Evolutionary conservation across 495 filamentous ascomycete genomes (phyloP).

Genomic region (Margaritispora aquatica): DNA sequence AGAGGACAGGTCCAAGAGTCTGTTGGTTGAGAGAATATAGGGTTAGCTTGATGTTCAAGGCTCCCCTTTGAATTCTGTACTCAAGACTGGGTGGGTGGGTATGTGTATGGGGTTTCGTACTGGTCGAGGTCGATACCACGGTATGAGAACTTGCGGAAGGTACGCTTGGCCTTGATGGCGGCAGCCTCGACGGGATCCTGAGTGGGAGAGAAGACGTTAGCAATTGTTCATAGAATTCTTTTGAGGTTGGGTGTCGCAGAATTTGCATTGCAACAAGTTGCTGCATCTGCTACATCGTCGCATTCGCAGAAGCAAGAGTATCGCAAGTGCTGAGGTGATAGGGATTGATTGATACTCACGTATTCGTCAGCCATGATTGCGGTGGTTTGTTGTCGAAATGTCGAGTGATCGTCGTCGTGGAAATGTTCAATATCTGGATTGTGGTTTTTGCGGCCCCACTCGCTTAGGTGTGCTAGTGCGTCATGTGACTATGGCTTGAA

Average conservation of each 20-base stretch:
- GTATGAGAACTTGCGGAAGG: slow-evolving; percentile 99
- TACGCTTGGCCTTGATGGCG: slow-evolving; percentile 98
- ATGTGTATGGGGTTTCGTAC: slow-evolving; percentile 49
- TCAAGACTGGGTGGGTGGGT: slow-evolving; percentile 21
- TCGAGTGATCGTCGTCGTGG: slow-evolving; percentile 23
- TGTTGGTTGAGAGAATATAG: slow-evolving; percentile 35
- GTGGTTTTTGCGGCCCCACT: slow-evolving; percentile 17
- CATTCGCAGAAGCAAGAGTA: too few relatives aligned
- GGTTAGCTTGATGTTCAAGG: slow-evolving; percentile 28
- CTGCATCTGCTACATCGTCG: neutral
- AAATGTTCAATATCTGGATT: neutral
- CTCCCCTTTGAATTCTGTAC: slow-evolving; percentile 31
- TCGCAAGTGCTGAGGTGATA: slow-evolving; percentile 2
- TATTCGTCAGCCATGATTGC: slow-evolving; percentile 96
- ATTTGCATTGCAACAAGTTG: neutral
- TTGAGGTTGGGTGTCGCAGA: too few relatives aligned
- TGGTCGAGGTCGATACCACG: slow-evolving; percentile 98
- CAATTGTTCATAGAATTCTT: neutral
- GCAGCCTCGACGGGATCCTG: slow-evolving; percentile 94
- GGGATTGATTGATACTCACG: slow-evolving; percentile 50
- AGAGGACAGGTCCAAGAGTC: slow-evolving; percentile 96
- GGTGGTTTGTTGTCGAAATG: slow-evolving; percentile 49
- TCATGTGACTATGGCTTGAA: neutral
- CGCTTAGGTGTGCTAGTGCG: slow-evolving; percentile 24
- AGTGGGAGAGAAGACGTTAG: slow-evolving; percentile 37